Evolutionary conservation across 805 yeast genomes (phyloP).

Genomic region (Schwanniomyces pseudopolymorphus): DNA sequence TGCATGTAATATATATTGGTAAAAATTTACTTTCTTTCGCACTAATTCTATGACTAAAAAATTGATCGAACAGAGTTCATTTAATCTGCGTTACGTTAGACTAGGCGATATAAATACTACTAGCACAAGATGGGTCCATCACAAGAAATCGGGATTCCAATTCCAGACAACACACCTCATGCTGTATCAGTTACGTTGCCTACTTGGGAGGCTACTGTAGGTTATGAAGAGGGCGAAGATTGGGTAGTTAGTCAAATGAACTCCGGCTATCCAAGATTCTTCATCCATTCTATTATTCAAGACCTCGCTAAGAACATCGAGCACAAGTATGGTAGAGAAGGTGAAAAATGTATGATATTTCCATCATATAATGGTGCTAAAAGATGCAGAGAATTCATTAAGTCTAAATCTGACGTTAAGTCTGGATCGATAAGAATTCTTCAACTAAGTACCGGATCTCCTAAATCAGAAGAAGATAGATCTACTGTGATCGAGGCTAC

Average conservation of each 20-base stretch:
- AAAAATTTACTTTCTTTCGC: neutral
- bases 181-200: constrained; percentile 95
- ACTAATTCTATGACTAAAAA: neutral
- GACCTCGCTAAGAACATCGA: constrained; percentile 55
- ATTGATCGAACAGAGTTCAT: neutral
- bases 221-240: constrained; percentile 86
- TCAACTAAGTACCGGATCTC: constrained; percentile 71
- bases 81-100: neutral
- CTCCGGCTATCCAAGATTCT: constrained; percentile 88
- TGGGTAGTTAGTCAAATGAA: constrained; percentile 76
- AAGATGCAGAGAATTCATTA: constrained; percentile 79
- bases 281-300: constrained; percentile 63
- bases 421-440: constrained; percentile 53
- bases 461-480: constrained; percentile 57
- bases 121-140: constrained; percentile 17
- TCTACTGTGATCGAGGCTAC: constrained; percentile 62
- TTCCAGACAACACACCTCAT: constrained; percentile 87
- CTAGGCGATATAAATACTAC: neutral
- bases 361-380: constrained; percentile 79
- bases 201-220: constrained; percentile 91
- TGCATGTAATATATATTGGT: neutral
- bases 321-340: constrained; percentile 73
- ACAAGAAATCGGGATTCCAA: constrained; percentile 72
- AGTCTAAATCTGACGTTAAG: constrained; percentile 34
- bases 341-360: constrained; percentile 72